Conservation (phyloP, 192 early-diverging fungal species). For the Rhizophagus clarus region DNA sequence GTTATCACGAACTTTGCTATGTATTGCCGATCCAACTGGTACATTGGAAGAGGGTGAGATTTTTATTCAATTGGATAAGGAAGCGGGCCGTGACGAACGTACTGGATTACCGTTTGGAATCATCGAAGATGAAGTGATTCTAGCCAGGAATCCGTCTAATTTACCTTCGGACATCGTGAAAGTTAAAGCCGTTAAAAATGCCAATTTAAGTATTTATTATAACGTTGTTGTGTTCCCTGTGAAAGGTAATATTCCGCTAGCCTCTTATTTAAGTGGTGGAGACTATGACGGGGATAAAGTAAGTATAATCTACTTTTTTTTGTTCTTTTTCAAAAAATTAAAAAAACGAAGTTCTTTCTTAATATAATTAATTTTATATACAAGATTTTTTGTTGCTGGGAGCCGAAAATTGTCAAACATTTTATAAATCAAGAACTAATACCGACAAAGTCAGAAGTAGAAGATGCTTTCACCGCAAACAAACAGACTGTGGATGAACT, state of each 20-base stretch:
- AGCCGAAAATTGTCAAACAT: slow-evolving; percentile 30
- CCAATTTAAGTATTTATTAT: background rate
- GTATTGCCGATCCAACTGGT: slow-evolving; percentile 41
- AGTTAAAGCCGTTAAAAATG: background rate
- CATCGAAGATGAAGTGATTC: slow-evolving; percentile 35
- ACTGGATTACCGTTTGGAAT: slow-evolving; percentile 28
- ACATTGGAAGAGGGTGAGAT: slow-evolving; percentile 32
- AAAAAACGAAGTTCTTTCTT: background rate
- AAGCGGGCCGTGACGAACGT: slow-evolving; percentile 31
- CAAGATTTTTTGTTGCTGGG: slow-evolving; percentile 46
- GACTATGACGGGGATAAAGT: slow-evolving; percentile 37
- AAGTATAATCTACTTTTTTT: background rate
- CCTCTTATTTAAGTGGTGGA: slow-evolving; percentile 7
- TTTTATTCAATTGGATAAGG: slow-evolving; percentile 35
- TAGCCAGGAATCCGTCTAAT: slow-evolving; percentile 5
- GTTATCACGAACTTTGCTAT: slow-evolving; percentile 34
- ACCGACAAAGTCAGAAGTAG: background rate
- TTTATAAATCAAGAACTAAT: slow-evolving; percentile 19
- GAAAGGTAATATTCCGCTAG: background rate
- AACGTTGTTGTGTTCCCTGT: slow-evolving; percentile 26
- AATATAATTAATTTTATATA: too few relatives aligned
- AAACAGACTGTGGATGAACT: background rate
- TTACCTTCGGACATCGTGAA: slow-evolving; percentile 23
- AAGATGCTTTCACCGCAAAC: slow-evolving; percentile 28
- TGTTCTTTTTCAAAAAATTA: too few relatives aligned